These are phyloP conservation scores for Didymella arachidicola DNA, from an alignment of 2,329 filamentous ascomycete species.

Conservation along the genomic window DNA sequence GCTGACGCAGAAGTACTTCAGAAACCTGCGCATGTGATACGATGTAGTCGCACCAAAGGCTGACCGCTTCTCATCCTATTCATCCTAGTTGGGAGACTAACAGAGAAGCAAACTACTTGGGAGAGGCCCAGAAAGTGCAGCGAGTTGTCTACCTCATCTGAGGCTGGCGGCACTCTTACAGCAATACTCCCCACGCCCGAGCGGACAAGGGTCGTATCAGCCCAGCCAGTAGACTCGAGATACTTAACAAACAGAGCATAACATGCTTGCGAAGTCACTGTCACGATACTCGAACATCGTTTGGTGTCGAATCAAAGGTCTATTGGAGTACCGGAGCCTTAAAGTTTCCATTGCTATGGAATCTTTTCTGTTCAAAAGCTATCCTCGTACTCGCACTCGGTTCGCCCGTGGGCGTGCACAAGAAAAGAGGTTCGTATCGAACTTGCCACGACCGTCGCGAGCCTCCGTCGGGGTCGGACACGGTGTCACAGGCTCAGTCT, in stretches of 20 bases:
- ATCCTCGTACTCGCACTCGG: neutral
- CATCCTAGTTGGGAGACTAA: too few species aligned
- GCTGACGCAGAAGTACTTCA: too few species aligned
- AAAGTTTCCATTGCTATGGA: neutral
- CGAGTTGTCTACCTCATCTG: too few species aligned
- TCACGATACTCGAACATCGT: neutral
- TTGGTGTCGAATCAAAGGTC: neutral
- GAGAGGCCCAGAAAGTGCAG: too few species aligned
- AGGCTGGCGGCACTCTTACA: too few species aligned
- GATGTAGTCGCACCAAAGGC: too few species aligned
- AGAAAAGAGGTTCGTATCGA: neutral
- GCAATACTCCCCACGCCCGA: too few species aligned
- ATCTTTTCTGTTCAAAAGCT: neutral
- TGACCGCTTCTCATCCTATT: too few species aligned
- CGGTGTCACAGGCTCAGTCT: neutral
- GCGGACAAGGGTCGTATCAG: slow-evolving; percentile 2
- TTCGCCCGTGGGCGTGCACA: neutral
- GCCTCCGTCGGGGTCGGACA: neutral
- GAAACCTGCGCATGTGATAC: too few species aligned
- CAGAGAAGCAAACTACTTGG: too few species aligned
- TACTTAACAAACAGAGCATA: neutral
- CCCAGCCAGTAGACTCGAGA: slow-evolving; percentile 9
- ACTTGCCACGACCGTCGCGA: neutral
- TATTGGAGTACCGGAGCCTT: neutral
- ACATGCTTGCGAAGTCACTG: neutral